Conservation (phyloP, 1,139 yeast genomes). For the Casaregolazyma suthepensis region DNA sequence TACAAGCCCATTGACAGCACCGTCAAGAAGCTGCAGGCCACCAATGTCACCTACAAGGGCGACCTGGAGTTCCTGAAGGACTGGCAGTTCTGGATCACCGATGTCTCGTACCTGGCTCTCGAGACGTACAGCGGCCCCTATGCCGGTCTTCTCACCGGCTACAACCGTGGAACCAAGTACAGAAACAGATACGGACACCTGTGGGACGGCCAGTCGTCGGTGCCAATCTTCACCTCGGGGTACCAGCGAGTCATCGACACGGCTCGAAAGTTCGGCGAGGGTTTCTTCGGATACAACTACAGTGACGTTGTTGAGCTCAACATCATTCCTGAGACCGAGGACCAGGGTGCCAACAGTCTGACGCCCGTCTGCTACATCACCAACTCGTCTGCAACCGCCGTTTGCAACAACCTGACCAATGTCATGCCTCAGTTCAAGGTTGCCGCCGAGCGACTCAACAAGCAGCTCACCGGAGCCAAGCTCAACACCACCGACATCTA, state of each 20-base stretch:
- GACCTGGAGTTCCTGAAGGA: conserved; percentile 35
- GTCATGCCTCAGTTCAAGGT: conserved; percentile 28
- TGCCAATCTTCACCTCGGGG: conserved; percentile 37
- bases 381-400: conserved; percentile 10
- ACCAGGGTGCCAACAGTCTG: conserved; percentile 38
- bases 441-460: conserved; percentile 38
- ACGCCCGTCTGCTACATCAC: conserved; percentile 30
- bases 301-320: conserved; percentile 33
- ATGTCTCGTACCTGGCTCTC: conserved; percentile 24
- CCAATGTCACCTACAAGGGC: conserved; percentile 28
- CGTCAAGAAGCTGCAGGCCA: conserved; percentile 13
- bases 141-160: conserved; percentile 31
- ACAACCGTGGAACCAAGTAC: conserved; percentile 29
- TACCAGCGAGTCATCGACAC: conserved; percentile 37
- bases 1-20: conserved; percentile 18
- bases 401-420: conserved; percentile 7
- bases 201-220: conserved; percentile 30
- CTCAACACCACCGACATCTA: conserved; percentile 40
- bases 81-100: conserved; percentile 33
- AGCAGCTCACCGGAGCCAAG: conserved; percentile 40
- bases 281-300: conserved; percentile 38
- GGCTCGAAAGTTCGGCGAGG: conserved; percentile 38
- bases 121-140: conserved; percentile 34
- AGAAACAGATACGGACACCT: conserved; percentile 35
- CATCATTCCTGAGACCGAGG: conserved; percentile 33